Evolutionary conservation across 179 eudicot species (phyloP).

Genomic region (Spergularia azorica): DNA sequence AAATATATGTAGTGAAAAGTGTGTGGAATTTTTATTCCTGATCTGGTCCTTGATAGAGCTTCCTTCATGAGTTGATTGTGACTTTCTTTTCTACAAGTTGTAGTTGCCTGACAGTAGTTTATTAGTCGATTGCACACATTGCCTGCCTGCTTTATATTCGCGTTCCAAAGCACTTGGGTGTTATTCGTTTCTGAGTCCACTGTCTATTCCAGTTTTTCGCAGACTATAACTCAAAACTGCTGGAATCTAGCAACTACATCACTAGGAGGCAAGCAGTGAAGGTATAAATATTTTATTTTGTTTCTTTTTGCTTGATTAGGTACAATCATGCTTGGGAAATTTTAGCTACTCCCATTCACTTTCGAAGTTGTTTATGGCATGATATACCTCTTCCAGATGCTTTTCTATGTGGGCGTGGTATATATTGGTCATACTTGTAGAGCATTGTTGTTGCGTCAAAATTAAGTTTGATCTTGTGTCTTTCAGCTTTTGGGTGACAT

Average conservation of each 20-base stretch:
- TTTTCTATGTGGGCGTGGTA: neutral
- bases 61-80: too few relatives aligned
- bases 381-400: neutral
- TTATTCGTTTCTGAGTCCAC: constrained; percentile 9
- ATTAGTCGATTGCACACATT: too few relatives aligned
- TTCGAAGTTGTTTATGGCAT: neutral
- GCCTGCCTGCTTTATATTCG: neutral
- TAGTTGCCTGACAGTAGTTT: too few relatives aligned
- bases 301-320: neutral
- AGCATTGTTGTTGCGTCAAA: neutral
- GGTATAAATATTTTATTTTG: constrained; percentile 39
- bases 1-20: too few relatives aligned
- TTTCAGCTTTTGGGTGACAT: constrained; percentile 87
- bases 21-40: too few relatives aligned
- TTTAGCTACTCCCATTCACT: neutral
- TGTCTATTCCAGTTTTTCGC: constrained; percentile 70
- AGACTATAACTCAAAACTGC: constrained; percentile 87
- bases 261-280: constrained; percentile 94
- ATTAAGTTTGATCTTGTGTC: constrained; percentile 14
- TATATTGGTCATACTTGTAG: neutral
- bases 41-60: too few relatives aligned
- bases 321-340: neutral
- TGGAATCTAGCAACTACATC: constrained; percentile 90
- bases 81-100: too few relatives aligned
- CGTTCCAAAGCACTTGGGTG: neutral